Evolutionary conservation across 805 yeast species (phyloP), one percentile per base, ranked within the genome.

Genomic region (Nakazawaea wickerhamii): DNA sequence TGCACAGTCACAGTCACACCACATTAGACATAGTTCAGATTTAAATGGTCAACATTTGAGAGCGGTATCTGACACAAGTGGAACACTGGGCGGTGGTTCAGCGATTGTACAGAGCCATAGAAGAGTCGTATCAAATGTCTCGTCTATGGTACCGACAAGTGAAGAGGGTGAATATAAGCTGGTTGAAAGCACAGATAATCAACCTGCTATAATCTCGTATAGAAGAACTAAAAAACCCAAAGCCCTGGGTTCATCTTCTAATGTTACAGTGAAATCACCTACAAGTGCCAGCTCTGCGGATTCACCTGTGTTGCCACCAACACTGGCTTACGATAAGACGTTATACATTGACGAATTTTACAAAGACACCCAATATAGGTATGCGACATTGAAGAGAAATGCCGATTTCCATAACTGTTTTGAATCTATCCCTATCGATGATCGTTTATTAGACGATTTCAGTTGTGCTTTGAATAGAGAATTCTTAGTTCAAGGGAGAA

Each of bases 391-490:
- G 41, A 71, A 71, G 38, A 67, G 95, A 41, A 73, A 89, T 54
- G 65, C 70, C 4, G 95, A 86, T 30, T 93, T 88, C 59, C 97
- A 89, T 61, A 72, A 68, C 30, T 51, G 82, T 2, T 93, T 91
- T 67, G 70, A 78, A 43, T 69, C 79, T 7, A 65, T 88, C 2
- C 84, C 90, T 2, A 63, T 64, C 19, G 73, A 77, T 36, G 97
- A 91, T 54, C 67, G 82, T 39, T 64, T 91, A 13, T 58, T 91
- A 27, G 96, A 88, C 54, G 97, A 89, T 53, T 90, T 84, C 54
- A 77, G 87, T 21, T 93, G 98, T 67, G 96, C 97, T 0, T 64
- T 91, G 42, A 83, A 90, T 49, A 70, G 88, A 47, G 98, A 91
- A 49, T 86, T 89, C 38, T 67, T 91, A 25, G 64, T 88, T 8